Conservation (phyloP, 805 yeast species). For the Saturnispora hagleri region DNA sequence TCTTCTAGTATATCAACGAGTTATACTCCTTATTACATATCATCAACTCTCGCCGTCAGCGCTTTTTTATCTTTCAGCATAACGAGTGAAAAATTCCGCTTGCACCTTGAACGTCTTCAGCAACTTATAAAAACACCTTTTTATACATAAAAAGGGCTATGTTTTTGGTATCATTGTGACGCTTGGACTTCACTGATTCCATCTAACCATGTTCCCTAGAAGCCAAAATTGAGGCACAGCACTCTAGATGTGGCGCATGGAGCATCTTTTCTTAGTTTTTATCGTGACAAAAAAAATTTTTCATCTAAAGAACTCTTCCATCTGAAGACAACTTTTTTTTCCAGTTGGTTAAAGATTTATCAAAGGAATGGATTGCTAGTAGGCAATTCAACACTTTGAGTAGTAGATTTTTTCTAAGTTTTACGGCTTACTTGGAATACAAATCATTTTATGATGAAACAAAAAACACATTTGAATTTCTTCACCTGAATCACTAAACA, state of each 20-base stretch:
- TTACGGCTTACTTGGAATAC: neutral
- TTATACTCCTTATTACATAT: neutral
- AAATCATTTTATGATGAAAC: slow-evolving; percentile 2
- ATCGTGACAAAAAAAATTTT: neutral
- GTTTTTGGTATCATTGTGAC: neutral
- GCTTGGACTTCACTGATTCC: too few relatives aligned
- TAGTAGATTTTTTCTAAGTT: neutral
- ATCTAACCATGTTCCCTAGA: neutral
- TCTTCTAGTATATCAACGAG: neutral
- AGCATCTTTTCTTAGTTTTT: neutral
- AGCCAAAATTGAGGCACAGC: neutral
- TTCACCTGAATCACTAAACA: slow-evolving; percentile 4
- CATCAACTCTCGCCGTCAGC: neutral
- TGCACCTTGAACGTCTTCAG: too few relatives aligned
- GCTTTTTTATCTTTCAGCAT: neutral
- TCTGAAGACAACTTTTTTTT: neutral
- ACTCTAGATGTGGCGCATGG: neutral
- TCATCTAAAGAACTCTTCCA: neutral
- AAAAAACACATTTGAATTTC: slow-evolving; percentile 4
- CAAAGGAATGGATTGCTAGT: neutral
- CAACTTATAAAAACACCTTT: neutral
- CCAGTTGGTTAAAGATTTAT: neutral
- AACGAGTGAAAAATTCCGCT: neutral
- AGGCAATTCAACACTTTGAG: neutral
- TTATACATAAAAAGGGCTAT: neutral